Evolutionary conservation across 805 yeast species (phyloP), one percentile per base, ranked within the genome.

Genomic region (Teunomyces stri): DNA sequence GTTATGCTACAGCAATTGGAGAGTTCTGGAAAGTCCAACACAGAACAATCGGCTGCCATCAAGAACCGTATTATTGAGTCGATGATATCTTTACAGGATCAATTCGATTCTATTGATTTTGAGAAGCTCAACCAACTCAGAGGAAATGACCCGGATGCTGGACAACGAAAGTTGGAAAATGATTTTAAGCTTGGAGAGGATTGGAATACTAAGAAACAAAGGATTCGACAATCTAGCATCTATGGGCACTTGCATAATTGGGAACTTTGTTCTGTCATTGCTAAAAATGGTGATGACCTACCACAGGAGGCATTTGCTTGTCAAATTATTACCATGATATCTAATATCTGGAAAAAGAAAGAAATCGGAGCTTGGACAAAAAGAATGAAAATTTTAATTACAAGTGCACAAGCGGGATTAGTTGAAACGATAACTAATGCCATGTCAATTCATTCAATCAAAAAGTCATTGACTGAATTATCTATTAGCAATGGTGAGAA

Each of bases 301-400:
- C 87, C 96, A 20, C 99, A 94, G 63, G 99, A 94, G 65, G 97
- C 99, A 0, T 90, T 94, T 74, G 99, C 99, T 0, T 90, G 97
- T 52, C 99, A 94, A 64, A 65, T 94, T 38, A 92, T 94, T 44
- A 85, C 87, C 51, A 85, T 96, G 20, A 88, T 92, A 69, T 83
- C 96, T 1, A 81, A 81, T 43, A 82, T 89, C 38, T 94, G 98
- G 98, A 79, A 80, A 42, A 78, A 74, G 27, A 79, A 80, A 20
- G 74, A 75, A 2, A 82, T 87, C 6, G 84, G 78, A 22, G 89
- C 84, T 3, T 94, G 99, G 98, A 94, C 91, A 3, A 92, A 91
- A 57, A 77, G 84, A 53, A 92, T 94, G 98, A 83, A 89, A 57
- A 94, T 94, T 47, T 72, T 94, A 50, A 85, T 92, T 37, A 94